Conservation (phyloP, 257 asterid species). For the Nicotiana undulata region DNA sequence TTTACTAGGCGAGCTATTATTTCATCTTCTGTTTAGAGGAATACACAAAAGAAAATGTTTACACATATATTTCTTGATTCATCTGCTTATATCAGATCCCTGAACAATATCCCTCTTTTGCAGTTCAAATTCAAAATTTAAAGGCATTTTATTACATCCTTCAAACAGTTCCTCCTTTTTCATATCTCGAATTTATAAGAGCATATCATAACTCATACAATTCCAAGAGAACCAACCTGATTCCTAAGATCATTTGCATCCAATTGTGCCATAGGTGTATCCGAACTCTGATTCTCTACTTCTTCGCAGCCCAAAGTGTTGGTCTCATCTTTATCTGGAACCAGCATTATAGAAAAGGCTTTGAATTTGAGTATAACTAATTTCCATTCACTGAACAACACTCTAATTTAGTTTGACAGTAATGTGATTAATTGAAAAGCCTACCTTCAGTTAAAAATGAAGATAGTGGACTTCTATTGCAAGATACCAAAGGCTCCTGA, state of each 20-base stretch:
- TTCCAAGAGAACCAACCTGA: conserved; percentile 31
- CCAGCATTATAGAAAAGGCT: background rate
- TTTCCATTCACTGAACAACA: background rate
- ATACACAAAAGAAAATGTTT: background rate
- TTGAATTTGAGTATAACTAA: background rate
- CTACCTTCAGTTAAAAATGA: conserved; percentile 67
- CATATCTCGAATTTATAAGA: background rate
- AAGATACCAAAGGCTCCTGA: conserved; percentile 44
- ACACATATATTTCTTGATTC: background rate
- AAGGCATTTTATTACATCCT: background rate
- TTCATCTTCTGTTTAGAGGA: background rate
- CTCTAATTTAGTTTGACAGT: background rate
- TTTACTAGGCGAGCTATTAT: background rate
- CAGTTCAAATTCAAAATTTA: background rate
- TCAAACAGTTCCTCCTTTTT: background rate
- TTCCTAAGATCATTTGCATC: conserved; percentile 44
- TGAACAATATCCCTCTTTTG: background rate
- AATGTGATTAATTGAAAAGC: background rate
- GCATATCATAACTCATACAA: background rate
- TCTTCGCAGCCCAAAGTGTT: conserved; percentile 24
- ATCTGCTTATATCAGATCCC: background rate
- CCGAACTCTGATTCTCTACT: conserved; percentile 25
- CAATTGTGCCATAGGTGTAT: conserved; percentile 16
- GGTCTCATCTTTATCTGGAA: conserved; percentile 18
- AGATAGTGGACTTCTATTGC: conserved; percentile 55